A percentile compares a stretch with the other conserved stretches of the same genome.
These are phyloP conservation scores for Dipteronia dyeriana DNA, from an alignment of 345 rosid species.

Conservation along the genomic window DNA sequence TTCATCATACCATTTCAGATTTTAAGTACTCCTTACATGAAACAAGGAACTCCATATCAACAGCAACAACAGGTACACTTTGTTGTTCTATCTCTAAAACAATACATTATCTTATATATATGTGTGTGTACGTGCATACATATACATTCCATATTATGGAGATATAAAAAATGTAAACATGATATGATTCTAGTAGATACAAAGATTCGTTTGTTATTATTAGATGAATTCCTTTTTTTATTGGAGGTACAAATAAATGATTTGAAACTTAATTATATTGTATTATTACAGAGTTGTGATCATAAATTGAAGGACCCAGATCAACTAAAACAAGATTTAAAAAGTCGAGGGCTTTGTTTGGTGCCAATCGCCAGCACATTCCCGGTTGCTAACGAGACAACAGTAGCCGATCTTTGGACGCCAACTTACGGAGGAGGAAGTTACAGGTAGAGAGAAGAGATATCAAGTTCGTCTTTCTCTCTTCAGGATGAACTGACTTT, in stretches of 20 bases:
- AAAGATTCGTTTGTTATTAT: background rate
- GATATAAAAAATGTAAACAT: no score
- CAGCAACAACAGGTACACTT: conserved; percentile 68
- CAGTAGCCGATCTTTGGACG: conserved; percentile 62
- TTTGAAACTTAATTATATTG: background rate
- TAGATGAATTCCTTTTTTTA: background rate
- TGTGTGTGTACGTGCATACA: no score
- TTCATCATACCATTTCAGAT: conserved; percentile 39
- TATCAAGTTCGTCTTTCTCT: background rate
- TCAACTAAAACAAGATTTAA: conserved; percentile 55
- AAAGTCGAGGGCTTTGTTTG: conserved; percentile 79
- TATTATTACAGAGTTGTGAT: conserved; percentile 29
- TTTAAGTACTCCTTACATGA: conserved; percentile 59
- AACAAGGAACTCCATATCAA: conserved; percentile 54
- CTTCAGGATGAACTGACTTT: no score
- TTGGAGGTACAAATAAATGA: background rate
- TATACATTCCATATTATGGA: background rate
- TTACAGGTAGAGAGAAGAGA: conserved; percentile 35
- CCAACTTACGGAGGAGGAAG: conserved; percentile 88
- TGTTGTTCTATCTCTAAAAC: background rate
- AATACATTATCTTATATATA: no score
- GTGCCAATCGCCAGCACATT: conserved; percentile 75
- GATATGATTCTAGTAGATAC: no score
- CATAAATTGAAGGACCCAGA: conserved; percentile 37
- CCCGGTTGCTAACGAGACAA: conserved; percentile 62